These are phyloP conservation scores for Amorphotheca resinae DNA, from an alignment of 495 filamentous ascomycete species.

Conservation along the genomic window DNA sequence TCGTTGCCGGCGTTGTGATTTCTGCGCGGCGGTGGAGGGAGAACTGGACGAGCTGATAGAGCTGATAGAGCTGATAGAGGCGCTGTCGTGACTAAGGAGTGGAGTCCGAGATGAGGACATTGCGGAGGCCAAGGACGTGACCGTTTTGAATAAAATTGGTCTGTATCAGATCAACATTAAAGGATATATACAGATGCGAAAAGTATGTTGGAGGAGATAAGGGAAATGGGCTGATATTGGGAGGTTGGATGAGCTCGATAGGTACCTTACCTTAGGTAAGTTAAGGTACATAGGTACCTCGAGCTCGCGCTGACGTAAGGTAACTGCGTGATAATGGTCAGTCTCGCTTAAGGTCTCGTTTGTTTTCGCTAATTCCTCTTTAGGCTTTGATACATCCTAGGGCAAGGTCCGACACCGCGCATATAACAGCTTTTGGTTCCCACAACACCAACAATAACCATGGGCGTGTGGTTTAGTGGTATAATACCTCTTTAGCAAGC, in stretches of 20 bases:
- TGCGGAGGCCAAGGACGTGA: background rate
- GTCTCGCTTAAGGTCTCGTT: too few relatives aligned
- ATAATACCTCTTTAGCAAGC: too few relatives aligned
- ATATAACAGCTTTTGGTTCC: too few relatives aligned
- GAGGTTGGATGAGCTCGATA: background rate
- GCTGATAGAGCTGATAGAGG: slow-evolving; percentile 3
- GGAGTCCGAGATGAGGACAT: slow-evolving; percentile 18
- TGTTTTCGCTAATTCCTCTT: too few relatives aligned
- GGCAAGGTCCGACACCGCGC: too few relatives aligned
- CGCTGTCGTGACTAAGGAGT: slow-evolving; percentile 9
- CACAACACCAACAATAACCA: too few relatives aligned
- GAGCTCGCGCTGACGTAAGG: too few relatives aligned
- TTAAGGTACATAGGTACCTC: too few relatives aligned
- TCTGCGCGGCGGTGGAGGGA: slow-evolving; percentile 3
- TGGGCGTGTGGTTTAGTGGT: too few relatives aligned
- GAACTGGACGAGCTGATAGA: slow-evolving; percentile 8
- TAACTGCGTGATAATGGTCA: too few relatives aligned
- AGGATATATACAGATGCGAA: background rate
- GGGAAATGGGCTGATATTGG: background rate
- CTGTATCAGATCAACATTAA: background rate
- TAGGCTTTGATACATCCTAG: too few relatives aligned
- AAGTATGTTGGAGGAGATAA: background rate
- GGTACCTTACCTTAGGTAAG: too few relatives aligned
- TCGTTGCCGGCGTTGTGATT: slow-evolving; percentile 1
- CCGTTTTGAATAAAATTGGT: background rate